Percentiles rank a stretch among this genome's conserved stretches.
Conservation (phyloP, 768 basidiomycete species). For the Mycena filopes region DNA sequence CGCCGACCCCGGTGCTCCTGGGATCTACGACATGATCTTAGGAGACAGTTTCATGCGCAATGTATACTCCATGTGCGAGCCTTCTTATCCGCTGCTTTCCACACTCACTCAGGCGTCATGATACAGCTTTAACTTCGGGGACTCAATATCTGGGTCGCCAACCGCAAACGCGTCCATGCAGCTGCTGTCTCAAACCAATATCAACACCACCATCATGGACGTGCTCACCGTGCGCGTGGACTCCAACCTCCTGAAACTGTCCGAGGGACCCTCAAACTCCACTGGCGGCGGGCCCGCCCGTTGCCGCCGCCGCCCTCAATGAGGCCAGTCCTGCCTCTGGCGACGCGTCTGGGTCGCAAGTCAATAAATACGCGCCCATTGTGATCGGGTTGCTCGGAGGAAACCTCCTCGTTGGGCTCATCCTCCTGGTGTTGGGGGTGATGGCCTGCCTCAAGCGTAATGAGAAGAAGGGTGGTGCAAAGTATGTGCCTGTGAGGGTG, state of each 20-base stretch:
- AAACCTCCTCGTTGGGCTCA: slow-evolving; percentile 3
- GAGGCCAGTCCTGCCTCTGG: neutral
- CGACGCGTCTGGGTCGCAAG: neutral
- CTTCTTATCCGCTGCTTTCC: too few species aligned
- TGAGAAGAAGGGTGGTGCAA: neutral
- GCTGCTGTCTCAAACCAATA: slow-evolving; percentile 1
- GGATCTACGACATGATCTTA: neutral
- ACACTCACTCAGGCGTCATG: neutral
- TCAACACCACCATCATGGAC: neutral
- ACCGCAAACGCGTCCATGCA: slow-evolving; percentile 6
- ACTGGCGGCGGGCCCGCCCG: too few species aligned
- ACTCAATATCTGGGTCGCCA: neutral
- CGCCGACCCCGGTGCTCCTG: neutral
- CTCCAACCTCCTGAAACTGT: neutral
- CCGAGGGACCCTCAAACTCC: neutral
- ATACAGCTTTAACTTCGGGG: slow-evolving; percentile 8
- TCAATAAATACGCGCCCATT: slow-evolving; percentile 1
- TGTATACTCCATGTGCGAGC: slow-evolving; percentile 13
- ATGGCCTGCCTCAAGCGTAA: neutral
- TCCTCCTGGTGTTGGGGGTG: neutral
- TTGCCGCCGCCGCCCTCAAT: neutral
- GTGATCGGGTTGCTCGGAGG: too few species aligned
- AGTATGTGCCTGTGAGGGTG: neutral
- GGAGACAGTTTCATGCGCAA: slow-evolving; percentile 17
- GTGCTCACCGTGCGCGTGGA: slow-evolving; percentile 7